Conservation (phyloP, 1,139 yeast species). For the Williopsis jadinii region DNA sequence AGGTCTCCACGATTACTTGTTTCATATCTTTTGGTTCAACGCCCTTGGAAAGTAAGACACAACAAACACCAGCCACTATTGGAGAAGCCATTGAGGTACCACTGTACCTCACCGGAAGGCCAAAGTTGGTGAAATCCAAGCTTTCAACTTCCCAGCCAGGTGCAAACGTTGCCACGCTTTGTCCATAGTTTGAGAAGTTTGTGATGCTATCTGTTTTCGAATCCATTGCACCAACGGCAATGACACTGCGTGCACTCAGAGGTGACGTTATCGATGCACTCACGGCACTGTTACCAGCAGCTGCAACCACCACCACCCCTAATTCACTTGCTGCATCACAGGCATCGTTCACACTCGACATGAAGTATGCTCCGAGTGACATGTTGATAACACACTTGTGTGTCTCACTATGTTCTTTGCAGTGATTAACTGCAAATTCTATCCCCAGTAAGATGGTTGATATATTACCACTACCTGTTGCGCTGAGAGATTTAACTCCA, state of each 20-base stretch:
- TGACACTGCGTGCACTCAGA: constrained; percentile 62
- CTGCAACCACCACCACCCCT: constrained; percentile 74
- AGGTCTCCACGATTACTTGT: constrained; percentile 29
- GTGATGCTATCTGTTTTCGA: constrained; percentile 63
- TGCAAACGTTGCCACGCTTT: constrained; percentile 76
- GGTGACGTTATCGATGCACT: constrained; percentile 80
- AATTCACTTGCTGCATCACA: constrained; percentile 60
- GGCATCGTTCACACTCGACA: constrained; percentile 61
- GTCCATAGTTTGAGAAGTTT: constrained; percentile 80
- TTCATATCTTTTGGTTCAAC: constrained; percentile 34
- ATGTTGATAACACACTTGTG: constrained; percentile 58
- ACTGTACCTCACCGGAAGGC: constrained; percentile 33
- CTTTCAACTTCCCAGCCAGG: constrained; percentile 60
- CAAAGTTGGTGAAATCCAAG: constrained; percentile 19
- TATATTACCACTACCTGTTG: constrained; percentile 57
- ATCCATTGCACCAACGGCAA: constrained; percentile 85
- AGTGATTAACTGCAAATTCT: constrained; percentile 63
- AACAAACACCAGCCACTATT: constrained; percentile 66
- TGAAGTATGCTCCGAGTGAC: constrained; percentile 68
- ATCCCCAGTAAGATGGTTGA: constrained; percentile 64
- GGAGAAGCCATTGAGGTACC: constrained; percentile 94
- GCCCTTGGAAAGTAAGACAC: constrained; percentile 58
- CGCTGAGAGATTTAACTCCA: constrained; percentile 66
- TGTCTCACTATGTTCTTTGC: constrained; percentile 39
- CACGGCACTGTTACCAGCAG: constrained; percentile 78